Evolutionary conservation across 1,284 basidiomycete species (phyloP).

Genomic region (Marasmius oreades): DNA sequence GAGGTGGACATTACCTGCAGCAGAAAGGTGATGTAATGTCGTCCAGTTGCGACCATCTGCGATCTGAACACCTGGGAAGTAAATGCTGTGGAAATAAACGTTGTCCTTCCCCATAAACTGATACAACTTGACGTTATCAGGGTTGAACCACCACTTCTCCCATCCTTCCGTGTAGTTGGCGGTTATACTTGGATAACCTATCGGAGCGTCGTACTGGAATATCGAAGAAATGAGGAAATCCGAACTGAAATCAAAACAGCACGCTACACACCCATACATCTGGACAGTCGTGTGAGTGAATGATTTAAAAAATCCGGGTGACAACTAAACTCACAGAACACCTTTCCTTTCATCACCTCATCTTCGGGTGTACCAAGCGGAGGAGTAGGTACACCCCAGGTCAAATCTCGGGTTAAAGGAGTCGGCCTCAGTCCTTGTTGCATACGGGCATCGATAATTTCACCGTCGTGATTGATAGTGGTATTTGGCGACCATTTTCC

Average conservation of each 20-base stretch:
- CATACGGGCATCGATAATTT: constrained; percentile 89
- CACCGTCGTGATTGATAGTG: constrained; percentile 83
- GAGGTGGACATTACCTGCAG: constrained; percentile 63
- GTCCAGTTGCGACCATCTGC: constrained; percentile 94
- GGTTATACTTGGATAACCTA: constrained; percentile 98
- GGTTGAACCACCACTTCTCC: constrained; percentile 98
- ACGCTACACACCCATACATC: constrained; percentile 75
- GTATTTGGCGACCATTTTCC: constrained; percentile 94
- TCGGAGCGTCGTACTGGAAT: constrained; percentile 90
- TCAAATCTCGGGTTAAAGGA: constrained; percentile 91
- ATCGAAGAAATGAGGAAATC: constrained; percentile 1
- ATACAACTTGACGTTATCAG: constrained; percentile 87
- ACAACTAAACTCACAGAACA: constrained; percentile 73
- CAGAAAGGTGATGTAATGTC: constrained; percentile 90
- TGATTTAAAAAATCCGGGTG: constrained; percentile 5
- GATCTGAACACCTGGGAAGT: constrained; percentile 89
- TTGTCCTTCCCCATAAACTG: constrained; percentile 99
- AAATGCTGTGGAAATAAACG: constrained; percentile 97
- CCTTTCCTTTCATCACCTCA: constrained; percentile 88
- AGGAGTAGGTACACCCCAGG: constrained; percentile 95
- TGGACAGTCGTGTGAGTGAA: constrained; percentile 26
- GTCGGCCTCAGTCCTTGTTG: constrained; percentile 86
- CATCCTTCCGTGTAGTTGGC: constrained; percentile 94
- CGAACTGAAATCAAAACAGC: background rate
- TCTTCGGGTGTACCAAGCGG: constrained; percentile 70